These are phyloP conservation scores for Diplodia intermedia DNA, from an alignment of 2,329 filamentous ascomycete genomes.

Conservation along the genomic window DNA sequence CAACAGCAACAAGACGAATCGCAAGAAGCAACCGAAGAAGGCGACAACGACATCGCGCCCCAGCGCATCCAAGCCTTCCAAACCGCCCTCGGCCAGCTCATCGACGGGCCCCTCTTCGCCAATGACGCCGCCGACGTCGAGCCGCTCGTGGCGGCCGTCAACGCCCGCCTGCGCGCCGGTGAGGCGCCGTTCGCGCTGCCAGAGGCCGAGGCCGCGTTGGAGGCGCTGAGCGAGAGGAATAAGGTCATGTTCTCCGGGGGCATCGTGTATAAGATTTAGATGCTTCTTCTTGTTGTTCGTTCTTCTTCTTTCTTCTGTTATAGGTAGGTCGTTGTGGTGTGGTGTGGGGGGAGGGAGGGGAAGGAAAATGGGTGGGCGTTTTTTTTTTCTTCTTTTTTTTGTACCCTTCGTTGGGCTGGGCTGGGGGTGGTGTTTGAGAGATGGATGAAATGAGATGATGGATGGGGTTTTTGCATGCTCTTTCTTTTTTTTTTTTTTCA, in stretches of 20 bases:
- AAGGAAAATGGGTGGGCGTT: no score
- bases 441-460: no score
- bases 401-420: no score
- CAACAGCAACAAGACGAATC: constrained; percentile 29
- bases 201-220: constrained; percentile 80
- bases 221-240: constrained; percentile 80
- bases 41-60: constrained; percentile 45
- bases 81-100: constrained; percentile 79
- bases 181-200: constrained; percentile 67
- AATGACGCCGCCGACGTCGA: constrained; percentile 82
- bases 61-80: constrained; percentile 78
- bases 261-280: constrained; percentile 57
- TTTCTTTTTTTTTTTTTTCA: no score
- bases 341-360: no score
- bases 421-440: no score
- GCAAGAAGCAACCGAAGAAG: constrained; percentile 39
- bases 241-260: constrained; percentile 76
- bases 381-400: no score
- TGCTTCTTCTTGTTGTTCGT: no score
- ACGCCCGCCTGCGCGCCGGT: constrained; percentile 68
- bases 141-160: constrained; percentile 79
- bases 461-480: no score
- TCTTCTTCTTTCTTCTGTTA: no score
- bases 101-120: constrained; percentile 82
- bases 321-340: no score